Evolutionary conservation across 1,284 basidiomycete genomes (phyloP).

Genomic region (Naganishia cerealis): DNA sequence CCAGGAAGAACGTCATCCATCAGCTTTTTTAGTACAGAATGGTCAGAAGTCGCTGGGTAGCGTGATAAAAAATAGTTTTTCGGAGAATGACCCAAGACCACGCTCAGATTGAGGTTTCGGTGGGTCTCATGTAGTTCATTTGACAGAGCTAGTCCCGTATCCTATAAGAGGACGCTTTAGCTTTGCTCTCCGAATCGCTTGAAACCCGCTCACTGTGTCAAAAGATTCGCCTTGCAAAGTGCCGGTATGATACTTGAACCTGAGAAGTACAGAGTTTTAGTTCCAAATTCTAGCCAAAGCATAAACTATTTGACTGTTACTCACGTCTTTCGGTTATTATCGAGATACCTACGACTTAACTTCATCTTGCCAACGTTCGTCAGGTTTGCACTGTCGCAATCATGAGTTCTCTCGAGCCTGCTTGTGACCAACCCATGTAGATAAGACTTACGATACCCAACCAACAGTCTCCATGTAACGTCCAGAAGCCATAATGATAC

Average conservation of each 20-base stretch:
- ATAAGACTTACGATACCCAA: constrained; percentile 52
- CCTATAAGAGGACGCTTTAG: constrained; percentile 32
- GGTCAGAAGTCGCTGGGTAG: constrained; percentile 67
- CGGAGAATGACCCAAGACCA: constrained; percentile 67
- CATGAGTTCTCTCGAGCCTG: neutral
- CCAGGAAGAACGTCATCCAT: constrained; percentile 59
- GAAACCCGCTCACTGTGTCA: constrained; percentile 41
- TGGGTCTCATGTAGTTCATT: constrained; percentile 40
- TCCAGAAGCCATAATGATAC: constrained; percentile 67
- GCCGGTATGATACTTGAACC: constrained; percentile 48
- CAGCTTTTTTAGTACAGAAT: constrained; percentile 65
- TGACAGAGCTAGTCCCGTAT: constrained; percentile 46
- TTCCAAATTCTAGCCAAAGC: neutral
- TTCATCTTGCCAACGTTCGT: constrained; percentile 44
- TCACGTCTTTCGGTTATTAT: constrained; percentile 55
- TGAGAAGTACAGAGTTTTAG: constrained; percentile 6
- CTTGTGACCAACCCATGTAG: constrained; percentile 5
- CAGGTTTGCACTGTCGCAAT: constrained; percentile 40
- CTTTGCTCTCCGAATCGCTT: neutral
- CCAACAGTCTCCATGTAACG: constrained; percentile 85
- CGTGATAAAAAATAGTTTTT: constrained; percentile 67
- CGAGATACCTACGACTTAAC: constrained; percentile 55
- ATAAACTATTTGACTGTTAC: constrained; percentile 8
- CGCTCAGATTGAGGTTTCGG: constrained; percentile 45
- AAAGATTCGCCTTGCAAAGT: constrained; percentile 41